Evolutionary conservation across 2,329 filamentous ascomycete genomes (phyloP).

Genomic region (Ophiostoma populinum): DNA sequence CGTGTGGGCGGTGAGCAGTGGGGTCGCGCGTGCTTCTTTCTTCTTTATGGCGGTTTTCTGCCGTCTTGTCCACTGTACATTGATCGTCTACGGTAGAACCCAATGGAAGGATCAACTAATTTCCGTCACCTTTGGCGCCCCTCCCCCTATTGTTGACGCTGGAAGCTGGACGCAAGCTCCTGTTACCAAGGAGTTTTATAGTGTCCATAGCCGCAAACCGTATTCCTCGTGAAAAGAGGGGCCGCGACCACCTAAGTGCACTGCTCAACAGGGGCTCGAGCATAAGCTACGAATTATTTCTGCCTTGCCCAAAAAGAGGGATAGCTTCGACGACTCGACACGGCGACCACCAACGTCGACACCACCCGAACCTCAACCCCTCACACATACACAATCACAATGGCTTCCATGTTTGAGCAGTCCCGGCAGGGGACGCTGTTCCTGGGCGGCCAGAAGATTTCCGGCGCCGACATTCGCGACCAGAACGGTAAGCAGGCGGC

Average conservation of each 20-base stretch:
- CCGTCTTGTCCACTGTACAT: too few species aligned
- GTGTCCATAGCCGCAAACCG: too few species aligned
- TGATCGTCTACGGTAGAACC: too few species aligned
- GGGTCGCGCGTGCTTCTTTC: too few species aligned
- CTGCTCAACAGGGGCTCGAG: too few species aligned
- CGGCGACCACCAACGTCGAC: not conserved
- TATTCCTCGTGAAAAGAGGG: too few species aligned
- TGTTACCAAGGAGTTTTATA: too few species aligned
- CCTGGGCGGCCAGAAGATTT: slow-evolving; percentile 94
- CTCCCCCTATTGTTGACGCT: slow-evolving; percentile 3
- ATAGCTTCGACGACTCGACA: not conserved
- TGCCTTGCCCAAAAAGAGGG: slow-evolving; percentile 7
- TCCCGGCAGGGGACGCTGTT: slow-evolving; percentile 92
- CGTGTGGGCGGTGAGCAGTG: too few species aligned
- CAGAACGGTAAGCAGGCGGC: slow-evolving; percentile 54
- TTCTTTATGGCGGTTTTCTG: too few species aligned
- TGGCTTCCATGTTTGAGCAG: slow-evolving; percentile 95
- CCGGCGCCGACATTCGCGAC: slow-evolving; percentile 86
- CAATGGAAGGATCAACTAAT: slow-evolving; percentile 11
- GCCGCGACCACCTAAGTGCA: too few species aligned
- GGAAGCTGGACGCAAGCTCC: not conserved
- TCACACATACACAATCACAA: slow-evolving; percentile 21
- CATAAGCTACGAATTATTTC: slow-evolving; percentile 7
- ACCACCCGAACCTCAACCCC: not conserved
- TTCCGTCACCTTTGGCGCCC: slow-evolving; percentile 7